Evolutionary conservation across 371 early-diverging fungal genomes (phyloP).

Genomic region (Apophysomyces variabilis): DNA sequence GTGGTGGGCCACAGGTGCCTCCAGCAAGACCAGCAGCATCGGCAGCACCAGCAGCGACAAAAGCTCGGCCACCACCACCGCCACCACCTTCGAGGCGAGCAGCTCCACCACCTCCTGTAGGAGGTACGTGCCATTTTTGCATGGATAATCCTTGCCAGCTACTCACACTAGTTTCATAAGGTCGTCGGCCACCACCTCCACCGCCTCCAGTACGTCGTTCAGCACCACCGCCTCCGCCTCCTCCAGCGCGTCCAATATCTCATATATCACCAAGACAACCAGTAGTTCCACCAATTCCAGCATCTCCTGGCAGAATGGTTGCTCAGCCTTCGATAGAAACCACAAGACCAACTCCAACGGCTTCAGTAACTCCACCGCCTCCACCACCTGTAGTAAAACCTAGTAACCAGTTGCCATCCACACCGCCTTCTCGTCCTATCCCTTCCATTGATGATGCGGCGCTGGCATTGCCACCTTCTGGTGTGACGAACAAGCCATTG

Average conservation of each 20-base stretch:
- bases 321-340: too few species aligned
- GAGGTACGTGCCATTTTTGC: conserved; percentile 26
- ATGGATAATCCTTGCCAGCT: background rate
- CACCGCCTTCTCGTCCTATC: conserved; percentile 4
- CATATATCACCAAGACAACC: background rate
- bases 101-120: conserved; percentile 40
- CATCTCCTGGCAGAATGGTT: conserved; percentile 2
- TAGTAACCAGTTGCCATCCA: background rate
- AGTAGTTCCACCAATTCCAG: background rate
- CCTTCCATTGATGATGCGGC: background rate
- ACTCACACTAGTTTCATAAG: conserved; percentile 14
- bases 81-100: conserved; percentile 30
- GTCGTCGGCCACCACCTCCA: conserved; percentile 51
- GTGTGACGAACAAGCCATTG: conserved; percentile 3
- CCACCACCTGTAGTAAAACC: background rate
- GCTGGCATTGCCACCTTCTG: background rate
- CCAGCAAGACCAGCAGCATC: conserved; percentile 22
- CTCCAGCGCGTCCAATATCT: conserved; percentile 20
- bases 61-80: conserved; percentile 47
- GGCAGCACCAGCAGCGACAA: conserved; percentile 28
- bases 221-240: conserved; percentile 25
- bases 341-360: too few species aligned
- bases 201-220: conserved; percentile 27
- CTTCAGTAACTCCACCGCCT: conserved; percentile 8
- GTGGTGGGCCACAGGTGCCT: conserved; percentile 42